Conservation (phyloP, 495 filamentous ascomycete genomes). For the Lasiosphaeria ovina region DNA sequence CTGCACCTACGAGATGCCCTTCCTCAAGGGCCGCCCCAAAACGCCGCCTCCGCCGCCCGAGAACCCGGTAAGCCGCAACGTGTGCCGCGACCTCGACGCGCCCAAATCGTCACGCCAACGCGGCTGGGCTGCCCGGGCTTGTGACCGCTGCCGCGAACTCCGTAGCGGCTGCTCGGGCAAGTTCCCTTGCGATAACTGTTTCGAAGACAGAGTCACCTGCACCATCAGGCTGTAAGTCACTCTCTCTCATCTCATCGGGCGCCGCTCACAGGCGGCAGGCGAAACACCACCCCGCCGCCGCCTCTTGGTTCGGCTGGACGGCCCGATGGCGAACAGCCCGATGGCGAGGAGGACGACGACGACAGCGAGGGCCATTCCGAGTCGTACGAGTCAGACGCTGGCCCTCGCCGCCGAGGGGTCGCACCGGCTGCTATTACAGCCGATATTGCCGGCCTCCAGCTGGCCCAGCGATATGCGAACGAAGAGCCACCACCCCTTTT, state of each 20-base stretch:
- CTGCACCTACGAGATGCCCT: conserved; percentile 23
- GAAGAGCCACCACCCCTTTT: conserved; percentile 23
- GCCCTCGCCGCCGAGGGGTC: too few relatives aligned
- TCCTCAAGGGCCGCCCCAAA: conserved; percentile 15
- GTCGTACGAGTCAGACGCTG: too few relatives aligned
- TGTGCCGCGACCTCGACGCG: conserved; percentile 6
- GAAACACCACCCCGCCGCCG: neutral
- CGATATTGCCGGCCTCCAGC: conserved; percentile 15
- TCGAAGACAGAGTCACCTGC: conserved; percentile 19
- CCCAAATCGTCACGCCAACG: conserved; percentile 13
- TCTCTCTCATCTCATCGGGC: neutral
- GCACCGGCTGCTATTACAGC: neutral
- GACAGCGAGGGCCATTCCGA: neutral
- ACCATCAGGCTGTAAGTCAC: conserved; percentile 10
- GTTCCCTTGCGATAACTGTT: conserved; percentile 23
- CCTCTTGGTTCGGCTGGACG: too few relatives aligned
- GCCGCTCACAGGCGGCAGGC: neutral
- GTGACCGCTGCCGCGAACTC: conserved; percentile 19
- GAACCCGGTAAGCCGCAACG: conserved; percentile 16
- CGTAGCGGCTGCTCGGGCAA: conserved; percentile 19
- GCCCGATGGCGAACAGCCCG: too few relatives aligned
- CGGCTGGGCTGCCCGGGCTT: conserved; percentile 22
- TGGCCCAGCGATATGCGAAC: conserved; percentile 18
- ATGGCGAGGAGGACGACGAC: neutral
- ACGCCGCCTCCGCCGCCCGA: conserved; percentile 23